Evolutionary conservation across 345 rosid species (phyloP), one percentile per base, ranked within the genome.

Genomic region (Conringia planisiliqua): DNA sequence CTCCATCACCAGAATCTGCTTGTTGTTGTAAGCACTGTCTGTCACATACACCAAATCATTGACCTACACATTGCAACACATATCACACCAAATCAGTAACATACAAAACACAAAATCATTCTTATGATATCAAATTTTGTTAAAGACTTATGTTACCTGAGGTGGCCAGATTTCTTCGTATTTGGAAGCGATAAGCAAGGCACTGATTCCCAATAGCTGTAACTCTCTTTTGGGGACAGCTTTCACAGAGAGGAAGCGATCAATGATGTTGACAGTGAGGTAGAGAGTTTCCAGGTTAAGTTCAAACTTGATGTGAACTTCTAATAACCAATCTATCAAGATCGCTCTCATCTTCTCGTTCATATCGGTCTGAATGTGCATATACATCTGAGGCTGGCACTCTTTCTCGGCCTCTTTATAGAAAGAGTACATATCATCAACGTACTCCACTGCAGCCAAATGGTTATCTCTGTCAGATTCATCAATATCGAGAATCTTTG

Each of bases 91-190:
- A 2, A 65, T 64, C 56, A 52, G 24, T 48, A 18, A 13, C 35
- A 59, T 13, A 38, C 27, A 47, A 22, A 39, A 4, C 60, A 26
- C 7, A 51, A 46, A 18, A 27, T 17, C 46, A 36, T 10, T 10
- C 46, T 18, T 18, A n/a, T 1, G 14, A 18, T 20, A 24, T 7
- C 57, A 39, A 35, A n/a, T 3, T 36, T 44, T 5, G 12, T 42
- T 42, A 40, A 38, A 22, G 9, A 14, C 24, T 6, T 11, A 46
- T 0, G 16, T 18, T 44, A 74, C 82, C 95, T 89, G 88, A 27
- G 96, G 98, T 12, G 98, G 90, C 98, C 97, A 91, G 67, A 91
- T 88, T 81, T 91, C 98, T 80, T 94, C 98, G 55, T 94, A 94
- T 75, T 94, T 94, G 82, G 95, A 91, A 27, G 98, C 97, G 3